Base-by-base conservation (phyloP, 352 stramenopile genomes). In the Phytophthora macrochlamydospora region DNA sequence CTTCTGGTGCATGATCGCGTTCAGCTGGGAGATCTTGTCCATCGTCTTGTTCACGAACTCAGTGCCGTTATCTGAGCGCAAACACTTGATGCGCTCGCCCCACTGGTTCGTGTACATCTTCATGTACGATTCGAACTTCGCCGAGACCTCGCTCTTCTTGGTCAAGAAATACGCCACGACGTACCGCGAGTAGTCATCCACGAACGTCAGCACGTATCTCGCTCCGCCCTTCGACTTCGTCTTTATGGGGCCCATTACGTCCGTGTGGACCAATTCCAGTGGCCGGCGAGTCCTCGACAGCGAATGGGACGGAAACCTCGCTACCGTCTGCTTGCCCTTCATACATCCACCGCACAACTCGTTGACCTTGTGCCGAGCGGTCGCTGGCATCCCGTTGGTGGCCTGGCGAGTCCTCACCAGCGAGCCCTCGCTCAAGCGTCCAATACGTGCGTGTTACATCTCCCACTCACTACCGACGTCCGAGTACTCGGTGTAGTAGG, bases 51-150 rank as follows among this genome's bases (percentile, higher is more conserved):
- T 71, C 11, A 54, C 40, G n/a, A 71, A 63, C 51, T 80, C 68
- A 0, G 53, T 61, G 1, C 64, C 75, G 13, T 77, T 77, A 64
- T 78, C 68, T 4, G 71, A 71, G 4, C 68, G 51, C 12, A 83
- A 13, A 35, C 32, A 55, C 51, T 73, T 71, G 4, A 76, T 57
- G 1, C 44, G 49, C 11, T 59, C 9, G 12, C 61, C 57, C 12
- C 58, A 73, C 28, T 76, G 58, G 5, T 62, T 67, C 40, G 75
- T 58, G 7, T 65, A 62, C 1, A 59, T 13, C 1, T 29, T n/a
- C 52, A 62, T 62, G 64, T 45, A 67, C 56, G 43, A 12, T 3
- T 29, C 4, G 14, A 68, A 62, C 43, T 62, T 68, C 12, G 12
- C 13, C 1, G 51, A 7, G 0, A 67, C 52, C 14, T 68, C 52